Evolutionary conservation across 257 asterid genomes (phyloP), one percentile per base, ranked within the genome.

Genomic region (Orobanche coerulescens): DNA sequence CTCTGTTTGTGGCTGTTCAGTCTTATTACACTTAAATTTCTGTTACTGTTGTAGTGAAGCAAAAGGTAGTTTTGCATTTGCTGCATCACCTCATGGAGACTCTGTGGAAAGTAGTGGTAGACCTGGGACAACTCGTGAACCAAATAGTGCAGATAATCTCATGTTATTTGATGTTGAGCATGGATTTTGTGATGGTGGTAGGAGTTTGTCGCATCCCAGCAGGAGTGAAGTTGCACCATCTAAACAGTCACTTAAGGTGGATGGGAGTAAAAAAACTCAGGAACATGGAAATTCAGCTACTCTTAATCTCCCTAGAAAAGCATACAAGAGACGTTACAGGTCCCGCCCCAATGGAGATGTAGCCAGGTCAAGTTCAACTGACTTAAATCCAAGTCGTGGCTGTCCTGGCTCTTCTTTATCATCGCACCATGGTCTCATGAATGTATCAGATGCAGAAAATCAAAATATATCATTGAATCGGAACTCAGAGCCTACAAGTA

Each of bases 101-200:
- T 87, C 97, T 47, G 79, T 83, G 58, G 95, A 90, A 80, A 90
- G 97, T 76, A 82, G 93, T 61, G 95, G 87, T 68, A 78, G 90
- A 78, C 95, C 86, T 56, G 85, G 77, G 68, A 76, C 70, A 70
- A 77, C 72, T 75, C 81, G 81, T 74, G 95, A 87, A 65, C 88
- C 93, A 19, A 83, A 78, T 75, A 84, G 88, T 71, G 97, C 97
- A 61, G 97, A 90, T 78, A 90, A 84, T 78, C 95, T 87, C 67
- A 75, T 82, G 84, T 80, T 84, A 65, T 79, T 90, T 76, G 90
- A 81, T 65, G 85, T 72, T 74, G 95, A 82, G 49, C 82, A 72
- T 76, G 88, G 79, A 67, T 54, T 66, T 64, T 68, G 79, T 68
- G 94, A 75, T 77, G 83, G 84, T 64, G 77, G 75, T 65, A 77